Percentiles rank a stretch among this genome's conserved stretches.
Evolutionary conservation across 2,329 filamentous ascomycete species (phyloP).

Genomic region (Rutstroemia sp.): DNA sequence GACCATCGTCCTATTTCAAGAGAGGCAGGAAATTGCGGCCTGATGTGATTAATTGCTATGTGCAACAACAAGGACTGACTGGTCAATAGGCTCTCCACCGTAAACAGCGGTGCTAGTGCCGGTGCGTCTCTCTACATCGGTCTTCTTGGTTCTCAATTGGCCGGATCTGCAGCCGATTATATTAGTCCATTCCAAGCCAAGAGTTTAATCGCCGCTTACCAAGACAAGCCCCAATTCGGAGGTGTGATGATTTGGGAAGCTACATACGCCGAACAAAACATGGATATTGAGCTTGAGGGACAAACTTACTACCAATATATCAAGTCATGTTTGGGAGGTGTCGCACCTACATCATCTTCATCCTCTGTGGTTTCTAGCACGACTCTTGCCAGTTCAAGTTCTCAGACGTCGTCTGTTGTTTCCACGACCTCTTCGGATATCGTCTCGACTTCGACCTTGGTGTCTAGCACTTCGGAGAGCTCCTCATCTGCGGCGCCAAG

Average conservation of each 20-base stretch:
- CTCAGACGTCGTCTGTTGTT: too few species aligned
- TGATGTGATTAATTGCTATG: too few species aligned
- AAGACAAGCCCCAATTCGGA: conserved; percentile 22
- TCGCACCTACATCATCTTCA: not conserved
- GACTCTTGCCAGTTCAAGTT: not conserved
- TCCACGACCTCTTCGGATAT: too few species aligned
- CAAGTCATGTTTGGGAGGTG: conserved; percentile 16
- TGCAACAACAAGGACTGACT: not conserved
- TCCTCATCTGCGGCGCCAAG: not conserved
- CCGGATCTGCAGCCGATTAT: conserved; percentile 16
- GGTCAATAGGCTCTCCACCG: not conserved
- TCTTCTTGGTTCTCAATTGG: conserved; percentile 17
- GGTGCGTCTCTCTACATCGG: conserved; percentile 28
- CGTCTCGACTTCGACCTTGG: too few species aligned
- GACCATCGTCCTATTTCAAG: not conserved
- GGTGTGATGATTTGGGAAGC: conserved; percentile 31
- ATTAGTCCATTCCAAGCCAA: conserved; percentile 19
- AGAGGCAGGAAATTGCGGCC: too few species aligned
- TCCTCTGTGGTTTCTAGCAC: conserved; percentile 8
- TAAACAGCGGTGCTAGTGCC: conserved; percentile 18
- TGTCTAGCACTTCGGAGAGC: too few species aligned
- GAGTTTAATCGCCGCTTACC: conserved; percentile 19
- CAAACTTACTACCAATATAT: conserved; percentile 15
- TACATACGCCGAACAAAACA: conserved; percentile 18
- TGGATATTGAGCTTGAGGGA: conserved; percentile 6